Percentiles rank a stretch among this genome's conserved stretches.
These are phyloP conservation scores for Barbarea vulgaris DNA, from an alignment of 345 rosid species.

Conservation along the genomic window DNA sequence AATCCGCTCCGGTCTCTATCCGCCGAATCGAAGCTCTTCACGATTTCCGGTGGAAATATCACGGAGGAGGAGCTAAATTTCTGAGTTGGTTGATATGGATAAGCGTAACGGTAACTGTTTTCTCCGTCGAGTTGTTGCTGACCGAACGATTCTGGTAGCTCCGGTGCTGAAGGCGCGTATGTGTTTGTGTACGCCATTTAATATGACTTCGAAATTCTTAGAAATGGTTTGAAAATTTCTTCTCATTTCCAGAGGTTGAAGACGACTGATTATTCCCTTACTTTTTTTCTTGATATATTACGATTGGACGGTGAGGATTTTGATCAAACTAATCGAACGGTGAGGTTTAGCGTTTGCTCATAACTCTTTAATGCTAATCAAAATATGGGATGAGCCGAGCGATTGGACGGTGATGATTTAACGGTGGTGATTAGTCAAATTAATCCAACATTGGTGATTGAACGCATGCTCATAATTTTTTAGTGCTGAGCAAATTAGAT, in stretches of 20 bases:
- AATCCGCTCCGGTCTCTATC: slow-evolving; percentile 67
- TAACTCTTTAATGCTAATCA: not conserved
- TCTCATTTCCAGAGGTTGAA: slow-evolving; percentile 22
- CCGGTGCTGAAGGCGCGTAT: slow-evolving; percentile 53
- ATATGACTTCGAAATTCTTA: not conserved
- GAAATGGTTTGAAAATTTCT: not conserved
- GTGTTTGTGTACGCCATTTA: slow-evolving; percentile 43
- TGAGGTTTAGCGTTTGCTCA: not conserved
- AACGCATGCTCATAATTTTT: slow-evolving; percentile 2
- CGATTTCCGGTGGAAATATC: slow-evolving; percentile 53
- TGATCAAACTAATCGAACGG: not conserved
- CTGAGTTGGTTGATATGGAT: slow-evolving; percentile 32
- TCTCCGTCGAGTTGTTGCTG: slow-evolving; percentile 21
- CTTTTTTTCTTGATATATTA: not conserved
- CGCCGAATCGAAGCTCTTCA: slow-evolving; percentile 60
- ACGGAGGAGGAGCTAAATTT: slow-evolving; percentile 36
- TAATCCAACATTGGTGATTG: not conserved
- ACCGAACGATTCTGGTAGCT: slow-evolving; percentile 44
- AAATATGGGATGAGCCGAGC: not conserved
- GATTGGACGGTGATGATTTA: too few relatives aligned
- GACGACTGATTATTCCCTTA: slow-evolving; percentile 15
- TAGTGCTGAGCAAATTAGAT: not conserved
- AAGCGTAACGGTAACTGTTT: slow-evolving; percentile 22
- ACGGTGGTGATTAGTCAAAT: not conserved
- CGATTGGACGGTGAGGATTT: slow-evolving; percentile 11